A percentile compares a stretch with the other conserved stretches of the same genome.
phyloP scores from a whole-genome alignment of 2,329 filamentous ascomycete species.

The Lojkania enalia region DNA sequence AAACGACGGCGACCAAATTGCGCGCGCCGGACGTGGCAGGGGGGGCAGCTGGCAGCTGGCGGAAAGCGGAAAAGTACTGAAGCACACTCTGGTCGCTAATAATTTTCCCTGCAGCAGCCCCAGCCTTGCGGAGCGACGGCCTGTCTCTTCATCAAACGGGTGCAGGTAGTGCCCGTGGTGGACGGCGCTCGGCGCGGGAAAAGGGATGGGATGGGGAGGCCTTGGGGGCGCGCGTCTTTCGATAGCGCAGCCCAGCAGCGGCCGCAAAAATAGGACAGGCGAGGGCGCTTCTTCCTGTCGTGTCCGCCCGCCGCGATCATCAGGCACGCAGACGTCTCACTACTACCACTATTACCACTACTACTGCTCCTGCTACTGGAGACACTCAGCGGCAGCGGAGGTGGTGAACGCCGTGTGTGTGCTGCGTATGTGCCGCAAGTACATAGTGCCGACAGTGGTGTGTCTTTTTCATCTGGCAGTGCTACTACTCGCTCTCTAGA shows the following conservation, averaged over 20 bases:
- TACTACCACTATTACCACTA: not conserved
- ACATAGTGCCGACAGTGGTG: not conserved
- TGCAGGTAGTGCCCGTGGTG: not conserved
- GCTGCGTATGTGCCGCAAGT: no score
- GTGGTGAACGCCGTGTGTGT: no score
- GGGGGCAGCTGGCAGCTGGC: constrained; percentile 14
- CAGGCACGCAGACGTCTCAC: constrained; percentile 3
- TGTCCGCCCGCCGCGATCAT: constrained; percentile 2
- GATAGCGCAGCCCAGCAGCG: constrained; percentile 21
- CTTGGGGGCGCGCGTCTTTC: constrained; percentile 21
- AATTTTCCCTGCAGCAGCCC: constrained; percentile 11
- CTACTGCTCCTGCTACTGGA: not conserved
- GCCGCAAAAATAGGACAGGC: constrained; percentile 26
- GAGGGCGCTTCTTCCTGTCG: constrained; percentile 1
- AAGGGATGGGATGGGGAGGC: constrained; percentile 9
- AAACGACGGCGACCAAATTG: constrained; percentile 10
- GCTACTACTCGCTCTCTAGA: constrained; percentile 5
- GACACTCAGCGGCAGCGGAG: no score
- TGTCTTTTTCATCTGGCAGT: constrained; percentile 1
- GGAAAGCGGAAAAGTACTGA: constrained; percentile 17
- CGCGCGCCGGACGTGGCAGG: constrained; percentile 2
- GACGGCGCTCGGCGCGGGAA: constrained; percentile 1
- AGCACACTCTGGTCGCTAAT: constrained; percentile 19
- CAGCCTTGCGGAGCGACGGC: constrained; percentile 25
- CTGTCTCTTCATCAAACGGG: constrained; percentile 17